These are phyloP conservation scores for Miscanthus lutarioriparius DNA, from an alignment of 176 grass and related monocot genomes.

Conservation along the genomic window DNA sequence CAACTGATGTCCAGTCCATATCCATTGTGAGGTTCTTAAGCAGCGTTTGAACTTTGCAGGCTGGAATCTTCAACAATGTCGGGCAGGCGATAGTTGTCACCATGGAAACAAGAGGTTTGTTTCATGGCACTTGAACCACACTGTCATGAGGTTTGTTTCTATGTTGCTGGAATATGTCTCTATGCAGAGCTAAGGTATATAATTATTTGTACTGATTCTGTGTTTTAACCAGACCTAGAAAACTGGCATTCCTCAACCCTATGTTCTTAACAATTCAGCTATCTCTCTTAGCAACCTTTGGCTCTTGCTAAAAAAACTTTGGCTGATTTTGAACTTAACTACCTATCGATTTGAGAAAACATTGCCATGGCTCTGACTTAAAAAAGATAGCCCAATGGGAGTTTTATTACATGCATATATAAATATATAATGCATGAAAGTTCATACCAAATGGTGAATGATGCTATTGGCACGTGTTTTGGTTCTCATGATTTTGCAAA, in stretches of 20 bases:
- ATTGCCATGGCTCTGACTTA: background rate
- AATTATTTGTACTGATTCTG: no score
- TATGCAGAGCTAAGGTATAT: slow-evolving; percentile 45
- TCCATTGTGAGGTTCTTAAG: slow-evolving; percentile 89
- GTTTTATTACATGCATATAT: background rate
- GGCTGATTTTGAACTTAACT: background rate
- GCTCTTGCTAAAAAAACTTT: no score
- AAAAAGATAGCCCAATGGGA: background rate
- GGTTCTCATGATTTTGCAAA: background rate
- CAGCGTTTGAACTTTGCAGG: slow-evolving; percentile 64
- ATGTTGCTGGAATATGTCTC: no score
- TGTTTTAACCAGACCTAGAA: no score
- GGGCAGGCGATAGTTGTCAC: slow-evolving; percentile 93
- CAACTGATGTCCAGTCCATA: slow-evolving; percentile 84
- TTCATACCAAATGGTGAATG: background rate
- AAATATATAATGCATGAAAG: background rate
- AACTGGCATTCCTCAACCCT: no score
- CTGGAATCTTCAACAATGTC: slow-evolving; percentile 79
- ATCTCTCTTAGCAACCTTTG: slow-evolving; percentile 72
- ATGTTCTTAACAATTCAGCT: background rate
- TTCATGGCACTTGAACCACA: slow-evolving; percentile 67
- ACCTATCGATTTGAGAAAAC: background rate
- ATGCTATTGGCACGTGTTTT: background rate
- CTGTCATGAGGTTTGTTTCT: no score
- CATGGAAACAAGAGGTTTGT: slow-evolving; percentile 57